A percentile compares a stretch with the other conserved stretches of the same genome.
phyloP scores from a whole-genome alignment of 495 filamentous ascomycete species.

The Tuber umbilicatum region DNA sequence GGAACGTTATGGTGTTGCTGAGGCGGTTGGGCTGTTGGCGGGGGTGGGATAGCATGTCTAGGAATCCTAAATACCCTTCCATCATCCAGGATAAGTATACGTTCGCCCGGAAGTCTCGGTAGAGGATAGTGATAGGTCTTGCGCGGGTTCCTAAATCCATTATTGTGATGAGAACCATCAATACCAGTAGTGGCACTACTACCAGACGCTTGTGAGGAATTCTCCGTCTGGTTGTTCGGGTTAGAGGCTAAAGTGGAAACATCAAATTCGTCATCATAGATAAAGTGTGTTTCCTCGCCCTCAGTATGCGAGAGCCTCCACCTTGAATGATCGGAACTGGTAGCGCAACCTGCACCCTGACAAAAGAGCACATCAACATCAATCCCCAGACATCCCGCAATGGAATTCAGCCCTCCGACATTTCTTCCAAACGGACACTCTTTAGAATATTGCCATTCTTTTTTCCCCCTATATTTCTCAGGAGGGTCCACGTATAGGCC shows the following conservation, averaged over 20 bases:
- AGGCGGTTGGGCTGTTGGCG: constrained; percentile 1
- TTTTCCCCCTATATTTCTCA: constrained; percentile 32
- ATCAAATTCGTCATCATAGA: constrained; percentile 26
- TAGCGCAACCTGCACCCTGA: constrained; percentile 36
- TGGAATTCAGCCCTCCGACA: constrained; percentile 29
- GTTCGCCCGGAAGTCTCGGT: constrained; percentile 35
- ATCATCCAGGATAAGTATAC: constrained; percentile 31
- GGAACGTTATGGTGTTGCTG: neutral
- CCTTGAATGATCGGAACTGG: constrained; percentile 29
- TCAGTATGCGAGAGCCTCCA: constrained; percentile 33
- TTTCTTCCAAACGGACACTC: constrained; percentile 26
- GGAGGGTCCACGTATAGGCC: constrained; percentile 30
- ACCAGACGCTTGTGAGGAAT: constrained; percentile 17
- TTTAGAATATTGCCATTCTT: constrained; percentile 32
- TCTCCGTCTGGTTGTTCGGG: constrained; percentile 23
- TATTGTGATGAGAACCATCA: constrained; percentile 6
- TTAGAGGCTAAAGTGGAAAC: constrained; percentile 22
- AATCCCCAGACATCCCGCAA: constrained; percentile 36
- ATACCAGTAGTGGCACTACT: neutral
- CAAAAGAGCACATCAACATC: constrained; percentile 39
- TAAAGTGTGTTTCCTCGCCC: constrained; percentile 21
- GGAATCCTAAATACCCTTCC: constrained; percentile 40
- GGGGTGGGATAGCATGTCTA: constrained; percentile 33
- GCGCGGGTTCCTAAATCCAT: constrained; percentile 23
- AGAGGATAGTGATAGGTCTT: constrained; percentile 35